Conservation (phyloP, 1,284 basidiomycete species). For the Gymnopus androsaceus region DNA sequence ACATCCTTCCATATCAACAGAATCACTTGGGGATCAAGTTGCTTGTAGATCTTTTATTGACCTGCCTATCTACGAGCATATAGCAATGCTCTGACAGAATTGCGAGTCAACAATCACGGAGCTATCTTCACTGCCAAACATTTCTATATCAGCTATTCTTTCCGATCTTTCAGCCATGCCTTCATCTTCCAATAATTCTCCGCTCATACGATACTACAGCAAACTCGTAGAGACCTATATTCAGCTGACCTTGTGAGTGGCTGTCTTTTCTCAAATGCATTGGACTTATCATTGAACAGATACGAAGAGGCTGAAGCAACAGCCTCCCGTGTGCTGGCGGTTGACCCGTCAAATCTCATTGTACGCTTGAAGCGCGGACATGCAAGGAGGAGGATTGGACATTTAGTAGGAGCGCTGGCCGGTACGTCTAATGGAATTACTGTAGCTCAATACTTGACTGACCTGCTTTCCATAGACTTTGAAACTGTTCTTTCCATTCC, state of each 20-base stretch:
- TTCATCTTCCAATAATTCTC: not conserved
- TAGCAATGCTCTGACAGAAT: not conserved
- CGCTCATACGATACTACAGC: slow-evolving; percentile 9
- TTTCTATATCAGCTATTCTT: not conserved
- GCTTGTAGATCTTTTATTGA: not conserved
- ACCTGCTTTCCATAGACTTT: slow-evolving; percentile 21
- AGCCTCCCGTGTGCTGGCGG: slow-evolving; percentile 40
- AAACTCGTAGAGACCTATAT: slow-evolving; percentile 11
- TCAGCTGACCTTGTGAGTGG: slow-evolving; percentile 8
- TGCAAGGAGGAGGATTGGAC: slow-evolving; percentile 39
- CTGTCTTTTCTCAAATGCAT: not conserved
- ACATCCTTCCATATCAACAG: no score
- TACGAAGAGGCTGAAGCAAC: slow-evolving; percentile 44
- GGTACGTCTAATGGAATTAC: slow-evolving; percentile 29
- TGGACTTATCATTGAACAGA: slow-evolving; percentile 24
- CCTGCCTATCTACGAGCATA: not conserved
- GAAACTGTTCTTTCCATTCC: slow-evolving; percentile 7
- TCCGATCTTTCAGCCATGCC: not conserved
- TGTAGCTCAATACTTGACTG: not conserved
- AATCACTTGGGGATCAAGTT: no score
- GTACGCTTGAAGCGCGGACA: slow-evolving; percentile 46
- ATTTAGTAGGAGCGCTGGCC: slow-evolving; percentile 37
- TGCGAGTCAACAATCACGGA: slow-evolving; percentile 3
- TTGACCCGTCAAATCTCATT: slow-evolving; percentile 42
- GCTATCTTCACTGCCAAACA: not conserved